Evolutionary conservation across 345 rosid genomes (phyloP), one percentile per base, ranked within the genome.

Genomic region (Ricinus communis): DNA sequence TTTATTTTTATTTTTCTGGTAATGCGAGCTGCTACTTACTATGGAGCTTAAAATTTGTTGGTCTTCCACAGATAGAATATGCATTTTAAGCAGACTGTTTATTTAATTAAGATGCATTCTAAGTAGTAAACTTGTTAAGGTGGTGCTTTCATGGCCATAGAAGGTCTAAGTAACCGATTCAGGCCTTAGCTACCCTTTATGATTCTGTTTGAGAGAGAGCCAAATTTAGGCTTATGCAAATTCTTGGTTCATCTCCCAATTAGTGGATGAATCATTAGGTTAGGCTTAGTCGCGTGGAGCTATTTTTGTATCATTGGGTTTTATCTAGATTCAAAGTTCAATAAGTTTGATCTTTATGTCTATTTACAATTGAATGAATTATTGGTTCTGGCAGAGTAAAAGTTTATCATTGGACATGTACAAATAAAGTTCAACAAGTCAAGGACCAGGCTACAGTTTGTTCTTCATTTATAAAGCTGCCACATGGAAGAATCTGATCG

Each of bases 391-490:
- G 36, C 66, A 47, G 65, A 7, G 27, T 41, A 45, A 16, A 69
- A 10, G 33, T n/a, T n/a, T n/a, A n/a, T n/a, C n/a, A n/a, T n/a
- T n/a, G n/a, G n/a, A n/a, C n/a, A 66, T 15, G 55, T 65, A 28
- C 53, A 54, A 28, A 64, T 53, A 52, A 31, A 45, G 46, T 51
- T 61, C 63, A 22, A 41, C 14, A 21, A 41, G 33, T 28, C 49
- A 56, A 54, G 30, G 55, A 55, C 21, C 22, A 53, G 15, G 47
- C 40, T 65, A 6, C 59, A 55, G 50, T 21, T n/a, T 72, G 49
- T 16, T 15, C 11, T 65, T 53, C 0, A 13, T 21, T 24, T 12
- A 27, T 38, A 67, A 22, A 31, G 24, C 8, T 33, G 36, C 65
- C 46, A 10, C 15, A 21, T 8, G 22, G 60, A 73, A 25, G 40